A percentile compares a stretch with the other conserved stretches of the same genome.
Conservation (phyloP, 139 green algal genomes). For the Raphidocelis subcapitata region DNA sequence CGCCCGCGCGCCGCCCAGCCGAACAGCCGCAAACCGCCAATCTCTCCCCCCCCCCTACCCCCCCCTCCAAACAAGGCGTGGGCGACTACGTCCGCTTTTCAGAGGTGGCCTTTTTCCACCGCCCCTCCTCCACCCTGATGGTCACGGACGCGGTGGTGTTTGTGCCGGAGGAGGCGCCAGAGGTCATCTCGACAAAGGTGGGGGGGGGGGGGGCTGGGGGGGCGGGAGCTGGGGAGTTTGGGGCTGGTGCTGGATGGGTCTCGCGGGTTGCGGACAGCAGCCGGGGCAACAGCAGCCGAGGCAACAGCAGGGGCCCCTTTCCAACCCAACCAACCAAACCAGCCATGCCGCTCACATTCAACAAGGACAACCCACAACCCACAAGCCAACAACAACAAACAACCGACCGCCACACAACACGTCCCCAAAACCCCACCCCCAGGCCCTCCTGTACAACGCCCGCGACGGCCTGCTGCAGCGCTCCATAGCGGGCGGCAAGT, state of each 20-base stretch:
- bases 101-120: slow-evolving; percentile 88
- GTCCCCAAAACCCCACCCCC: too few species aligned
- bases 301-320: too few species aligned
- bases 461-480: slow-evolving; percentile 43
- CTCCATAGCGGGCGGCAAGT: slow-evolving; percentile 42
- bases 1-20: too few species aligned
- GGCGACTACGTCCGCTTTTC: slow-evolving; percentile 43
- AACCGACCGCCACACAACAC: too few species aligned
- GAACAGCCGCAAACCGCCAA: too few species aligned
- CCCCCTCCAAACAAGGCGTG: neutral
- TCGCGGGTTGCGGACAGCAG: too few species aligned
- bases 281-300: too few species aligned
- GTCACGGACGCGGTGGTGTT: slow-evolving; percentile 87
- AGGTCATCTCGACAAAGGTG: slow-evolving; percentile 33
- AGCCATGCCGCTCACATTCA: too few species aligned
- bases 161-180: slow-evolving; percentile 57
- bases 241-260: neutral
- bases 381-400: too few species aligned
- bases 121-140: slow-evolving; percentile 66
- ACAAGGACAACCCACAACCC: too few species aligned
- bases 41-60: neutral
- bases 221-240: neutral
- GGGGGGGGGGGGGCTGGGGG: neutral
- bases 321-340: too few species aligned
- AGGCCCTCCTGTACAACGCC: slow-evolving; percentile 43